Evolutionary conservation across 2,329 filamentous ascomycete species (phyloP).

Genomic region (Hypomyces rosellus): DNA sequence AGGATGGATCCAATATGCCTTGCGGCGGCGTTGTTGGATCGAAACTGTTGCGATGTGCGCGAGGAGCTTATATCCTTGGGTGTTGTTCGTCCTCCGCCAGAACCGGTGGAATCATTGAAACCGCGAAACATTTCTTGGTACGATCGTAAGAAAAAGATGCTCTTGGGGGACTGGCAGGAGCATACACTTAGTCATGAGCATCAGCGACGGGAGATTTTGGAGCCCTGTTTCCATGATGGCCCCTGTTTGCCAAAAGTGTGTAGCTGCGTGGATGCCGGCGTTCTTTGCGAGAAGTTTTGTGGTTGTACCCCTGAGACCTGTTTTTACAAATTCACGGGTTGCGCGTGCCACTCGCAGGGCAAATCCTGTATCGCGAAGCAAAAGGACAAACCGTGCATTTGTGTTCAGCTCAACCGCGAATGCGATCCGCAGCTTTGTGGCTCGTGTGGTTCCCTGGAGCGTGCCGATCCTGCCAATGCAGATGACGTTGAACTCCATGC

Average conservation of each 20-base stretch:
- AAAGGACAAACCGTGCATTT: constrained; percentile 60
- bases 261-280: constrained; percentile 51
- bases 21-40: constrained; percentile 43
- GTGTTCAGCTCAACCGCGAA: constrained; percentile 65
- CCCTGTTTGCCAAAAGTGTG: constrained; percentile 57
- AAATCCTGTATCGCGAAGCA: constrained; percentile 52
- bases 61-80: constrained; percentile 21
- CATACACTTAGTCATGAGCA: constrained; percentile 50
- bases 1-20: constrained; percentile 41
- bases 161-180: constrained; percentile 50
- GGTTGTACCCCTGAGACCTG: constrained; percentile 54
- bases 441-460: constrained; percentile 61
- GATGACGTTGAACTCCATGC: constrained; percentile 50
- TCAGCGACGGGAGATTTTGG: constrained; percentile 50
- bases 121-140: constrained; percentile 48
- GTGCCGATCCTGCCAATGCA: constrained; percentile 62
- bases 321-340: constrained; percentile 59
- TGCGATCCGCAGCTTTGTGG: constrained; percentile 73
- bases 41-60: constrained; percentile 47
- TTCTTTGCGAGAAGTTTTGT: constrained; percentile 70
- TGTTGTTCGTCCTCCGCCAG: constrained; percentile 19
- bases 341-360: constrained; percentile 55
- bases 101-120: constrained; percentile 22
- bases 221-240: constrained; percentile 64
- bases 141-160: constrained; percentile 49